Base-by-base conservation (phyloP, 306 rosid genomes). In the Trifolium repens region DNA sequence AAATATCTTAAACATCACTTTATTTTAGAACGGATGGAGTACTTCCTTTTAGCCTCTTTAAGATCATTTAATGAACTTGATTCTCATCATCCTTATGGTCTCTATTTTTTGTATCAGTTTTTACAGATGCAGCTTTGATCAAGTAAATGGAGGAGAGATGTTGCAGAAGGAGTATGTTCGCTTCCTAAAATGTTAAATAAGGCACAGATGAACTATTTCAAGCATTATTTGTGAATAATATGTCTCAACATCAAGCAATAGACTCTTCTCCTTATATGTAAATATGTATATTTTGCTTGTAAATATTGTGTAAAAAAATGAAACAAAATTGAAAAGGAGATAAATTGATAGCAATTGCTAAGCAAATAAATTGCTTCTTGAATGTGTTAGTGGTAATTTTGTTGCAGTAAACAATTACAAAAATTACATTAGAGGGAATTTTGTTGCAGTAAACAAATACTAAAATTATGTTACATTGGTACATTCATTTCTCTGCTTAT, bases 131-230 rank as follows among this genome's bases (percentile, higher is more conserved):
- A 88, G 89, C 71, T 92, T 90, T 40, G 93, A 92, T 80, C 83
- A 88, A 27, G 83, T 83, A 72, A 69, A 85, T 7, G 96, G 96
- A 59, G 97, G 93, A 76, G 93, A 84, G 73, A 85, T 90, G 97
- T 43, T 84, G 76, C 97, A 83, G 85, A 85, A 69, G 85, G 96
- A 92, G 79, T 83, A 82, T 70, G 82, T 90, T 69, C 87, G 87
- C 34, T 92, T 92, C 81, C 84, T 90, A 14, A 88, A 80, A 73
- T 75, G 83, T 66, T 87, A 86, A 43, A 81, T 72, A 59, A 69
- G 72, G 69, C 76, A 73, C 7, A 75, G 76, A 79, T 87, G 71
- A 82, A 63, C 61, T 19, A n/a, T 46, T 69, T 74, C 30, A 37
- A 32, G 53, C 69, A 39, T 30, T 49, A 76, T 15, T 52, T 52